Conservation (phyloP, 495 filamentous ascomycete genomes). For the Cladorrhinum samala region DNA sequence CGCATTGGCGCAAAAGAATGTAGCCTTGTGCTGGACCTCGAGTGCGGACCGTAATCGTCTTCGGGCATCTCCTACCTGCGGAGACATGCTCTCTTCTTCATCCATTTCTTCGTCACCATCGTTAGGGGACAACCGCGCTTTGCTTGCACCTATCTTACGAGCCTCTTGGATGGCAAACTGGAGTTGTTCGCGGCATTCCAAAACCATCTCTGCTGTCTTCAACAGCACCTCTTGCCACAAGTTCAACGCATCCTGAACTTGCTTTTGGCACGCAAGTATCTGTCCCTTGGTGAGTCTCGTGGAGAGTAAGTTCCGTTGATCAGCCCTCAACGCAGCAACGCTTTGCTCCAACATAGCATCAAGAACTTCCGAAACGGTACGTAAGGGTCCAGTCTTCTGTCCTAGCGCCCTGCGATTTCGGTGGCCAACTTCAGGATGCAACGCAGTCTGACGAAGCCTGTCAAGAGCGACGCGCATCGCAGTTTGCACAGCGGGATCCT, state of each 20-base stretch:
- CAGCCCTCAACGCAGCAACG: constrained; percentile 52
- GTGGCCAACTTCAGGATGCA: constrained; percentile 73
- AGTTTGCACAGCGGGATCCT: constrained; percentile 50
- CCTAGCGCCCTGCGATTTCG: constrained; percentile 65
- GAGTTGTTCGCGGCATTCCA: constrained; percentile 59
- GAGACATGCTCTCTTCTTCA: constrained; percentile 19
- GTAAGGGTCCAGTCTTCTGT: constrained; percentile 54
- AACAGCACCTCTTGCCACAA: constrained; percentile 60
- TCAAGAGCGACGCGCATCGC: constrained; percentile 52
- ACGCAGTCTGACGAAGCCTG: constrained; percentile 68
- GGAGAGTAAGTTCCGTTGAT: constrained; percentile 60
- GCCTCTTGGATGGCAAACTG: constrained; percentile 45
- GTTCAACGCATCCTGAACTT: constrained; percentile 49
- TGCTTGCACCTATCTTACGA: constrained; percentile 13
- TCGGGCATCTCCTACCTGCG: constrained; percentile 50
- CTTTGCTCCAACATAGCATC: constrained; percentile 84
- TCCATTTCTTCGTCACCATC: constrained; percentile 39
- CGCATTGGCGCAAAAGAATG: constrained; percentile 78
- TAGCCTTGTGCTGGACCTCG: constrained; percentile 73
- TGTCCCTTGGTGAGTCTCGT: constrained; percentile 64
- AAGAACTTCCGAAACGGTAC: constrained; percentile 79
- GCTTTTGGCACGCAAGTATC: constrained; percentile 57
- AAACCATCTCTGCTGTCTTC: constrained; percentile 50
- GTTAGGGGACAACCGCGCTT: constrained; percentile 18
- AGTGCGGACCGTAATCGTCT: constrained; percentile 64